phyloP scores from a whole-genome alignment of 2,329 filamentous ascomycete species.

The Trichoderma sp. region DNA sequence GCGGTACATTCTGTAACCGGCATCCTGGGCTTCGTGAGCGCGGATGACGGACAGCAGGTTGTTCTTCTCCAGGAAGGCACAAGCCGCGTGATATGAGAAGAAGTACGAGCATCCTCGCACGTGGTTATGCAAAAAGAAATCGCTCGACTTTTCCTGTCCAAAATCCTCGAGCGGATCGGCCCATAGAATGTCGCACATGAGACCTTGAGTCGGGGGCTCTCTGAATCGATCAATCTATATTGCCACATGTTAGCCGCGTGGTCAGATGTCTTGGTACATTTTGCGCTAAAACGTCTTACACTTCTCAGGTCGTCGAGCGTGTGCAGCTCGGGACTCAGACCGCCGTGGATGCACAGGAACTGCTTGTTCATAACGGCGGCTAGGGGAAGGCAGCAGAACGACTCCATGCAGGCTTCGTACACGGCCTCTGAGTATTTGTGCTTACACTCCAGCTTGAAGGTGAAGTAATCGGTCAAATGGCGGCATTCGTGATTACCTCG shows the following conservation, averaged over 20 bases:
- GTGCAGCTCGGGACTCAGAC: constrained; percentile 91
- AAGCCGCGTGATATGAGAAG: constrained; percentile 96
- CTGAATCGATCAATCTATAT: constrained; percentile 90
- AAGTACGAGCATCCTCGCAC: constrained; percentile 98
- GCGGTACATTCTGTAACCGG: constrained; percentile 97
- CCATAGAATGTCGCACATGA: constrained; percentile 99
- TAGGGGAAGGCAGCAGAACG: constrained; percentile 89
- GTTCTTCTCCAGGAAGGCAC: constrained; percentile 97
- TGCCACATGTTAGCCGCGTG: constrained; percentile 19
- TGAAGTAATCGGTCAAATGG: constrained; percentile 99
- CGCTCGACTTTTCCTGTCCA: constrained; percentile 95
- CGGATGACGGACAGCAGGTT: constrained; percentile 95
- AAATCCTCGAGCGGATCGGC: constrained; percentile 97
- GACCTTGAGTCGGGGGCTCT: constrained; percentile 91
- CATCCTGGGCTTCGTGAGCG: constrained; percentile 97
- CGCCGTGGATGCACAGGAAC: constrained; percentile 97
- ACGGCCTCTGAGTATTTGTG: constrained; percentile 97
- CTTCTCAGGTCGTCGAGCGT: constrained; percentile 90
- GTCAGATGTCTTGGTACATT: background rate
- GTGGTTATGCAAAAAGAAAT: constrained; percentile 97
- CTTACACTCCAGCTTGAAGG: constrained; percentile 99
- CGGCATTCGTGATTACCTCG: constrained; percentile 98
- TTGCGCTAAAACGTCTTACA: constrained; percentile 47
- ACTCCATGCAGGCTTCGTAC: constrained; percentile 98
- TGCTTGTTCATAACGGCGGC: constrained; percentile 99